phyloP scores from a whole-genome alignment of 441 rosid species.

The Gossypium davidsonii region DNA sequence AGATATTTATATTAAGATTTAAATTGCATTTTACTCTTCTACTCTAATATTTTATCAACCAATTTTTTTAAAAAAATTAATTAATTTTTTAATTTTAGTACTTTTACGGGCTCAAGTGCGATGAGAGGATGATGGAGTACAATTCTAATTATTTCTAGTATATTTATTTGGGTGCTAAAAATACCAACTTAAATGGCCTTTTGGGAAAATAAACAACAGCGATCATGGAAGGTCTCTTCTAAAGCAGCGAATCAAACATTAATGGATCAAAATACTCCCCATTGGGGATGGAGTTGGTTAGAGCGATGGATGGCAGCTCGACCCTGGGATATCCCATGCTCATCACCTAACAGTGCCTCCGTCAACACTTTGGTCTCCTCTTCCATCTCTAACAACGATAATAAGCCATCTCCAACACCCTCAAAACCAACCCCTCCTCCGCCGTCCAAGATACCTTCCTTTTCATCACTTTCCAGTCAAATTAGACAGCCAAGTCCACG shows the following conservation, averaged over 20 bases:
- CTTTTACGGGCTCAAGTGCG: no score
- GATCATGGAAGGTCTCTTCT: not conserved
- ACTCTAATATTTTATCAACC: no score
- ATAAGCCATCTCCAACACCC: not conserved
- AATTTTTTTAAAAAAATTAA: no score
- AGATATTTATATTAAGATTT: no score
- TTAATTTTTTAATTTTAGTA: no score
- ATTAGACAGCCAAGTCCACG: not conserved
- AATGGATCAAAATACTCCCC: not conserved
- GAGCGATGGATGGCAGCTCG: not conserved
- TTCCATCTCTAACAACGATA: not conserved
- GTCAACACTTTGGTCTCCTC: not conserved
- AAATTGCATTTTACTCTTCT: rapidly evolving
- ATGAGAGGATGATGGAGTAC: no score
- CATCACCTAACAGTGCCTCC: not conserved
- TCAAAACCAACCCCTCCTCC: not conserved
- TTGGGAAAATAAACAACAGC: not conserved
- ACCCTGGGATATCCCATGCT: not conserved
- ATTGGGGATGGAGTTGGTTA: not conserved
- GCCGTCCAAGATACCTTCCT: not conserved
- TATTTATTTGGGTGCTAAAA: no score
- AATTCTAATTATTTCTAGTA: no score
- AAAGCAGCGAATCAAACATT: not conserved
- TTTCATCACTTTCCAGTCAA: not conserved
- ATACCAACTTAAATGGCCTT: no score